phyloP scores from a whole-genome alignment of 495 filamentous ascomycete genomes.

The Xylaria grammica region DNA sequence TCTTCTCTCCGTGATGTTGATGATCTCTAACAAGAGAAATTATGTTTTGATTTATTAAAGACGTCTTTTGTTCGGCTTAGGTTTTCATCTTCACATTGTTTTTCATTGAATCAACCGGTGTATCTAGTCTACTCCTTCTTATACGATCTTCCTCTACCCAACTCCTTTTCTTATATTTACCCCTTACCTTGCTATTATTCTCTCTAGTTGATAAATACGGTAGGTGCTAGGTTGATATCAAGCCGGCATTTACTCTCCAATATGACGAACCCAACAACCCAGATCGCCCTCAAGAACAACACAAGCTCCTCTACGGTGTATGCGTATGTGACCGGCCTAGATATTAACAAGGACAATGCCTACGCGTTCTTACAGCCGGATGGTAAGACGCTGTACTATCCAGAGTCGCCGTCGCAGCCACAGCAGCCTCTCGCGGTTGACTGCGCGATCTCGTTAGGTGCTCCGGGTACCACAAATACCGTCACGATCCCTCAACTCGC shows the following conservation, averaged over 20 bases:
- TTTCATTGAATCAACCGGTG: conserved; percentile 3
- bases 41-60: conserved; percentile 3
- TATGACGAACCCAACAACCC: conserved; percentile 54
- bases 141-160: background rate
- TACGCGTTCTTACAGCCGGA: conserved; percentile 68
- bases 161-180: background rate
- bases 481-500: conserved; percentile 70
- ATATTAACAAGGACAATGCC: conserved; percentile 63
- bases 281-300: conserved; percentile 67
- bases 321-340: conserved; percentile 73
- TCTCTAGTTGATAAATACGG: background rate
- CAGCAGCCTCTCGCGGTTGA: conserved; percentile 52
- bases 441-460: conserved; percentile 67
- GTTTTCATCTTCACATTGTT: conserved; percentile 6
- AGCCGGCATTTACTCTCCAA: conserved; percentile 10
- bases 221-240: background rate
- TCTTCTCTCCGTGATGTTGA: background rate
- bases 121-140: background rate
- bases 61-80: background rate
- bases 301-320: conserved; percentile 65
- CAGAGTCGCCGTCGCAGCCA: conserved; percentile 32
- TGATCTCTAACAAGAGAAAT: background rate
- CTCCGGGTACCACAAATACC: conserved; percentile 60
- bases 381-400: conserved; percentile 44
- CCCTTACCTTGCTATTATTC: background rate